A percentile compares a stretch with the other conserved stretches of the same genome.
phyloP scores from a whole-genome alignment of 352 stramenopile genomes.

The Blastocystis sp. region DNA sequence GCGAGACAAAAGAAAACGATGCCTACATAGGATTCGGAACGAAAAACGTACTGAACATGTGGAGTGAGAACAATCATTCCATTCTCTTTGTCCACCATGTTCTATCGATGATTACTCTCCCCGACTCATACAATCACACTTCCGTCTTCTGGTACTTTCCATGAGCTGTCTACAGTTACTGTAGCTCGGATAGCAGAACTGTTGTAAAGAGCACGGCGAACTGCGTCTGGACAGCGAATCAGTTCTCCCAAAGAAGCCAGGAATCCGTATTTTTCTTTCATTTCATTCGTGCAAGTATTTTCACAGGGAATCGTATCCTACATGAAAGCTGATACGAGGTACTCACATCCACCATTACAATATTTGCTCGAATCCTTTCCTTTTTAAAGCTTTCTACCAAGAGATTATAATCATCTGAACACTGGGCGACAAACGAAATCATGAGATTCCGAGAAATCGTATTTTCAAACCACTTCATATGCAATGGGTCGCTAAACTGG shows the following conservation, averaged over 20 bases:
- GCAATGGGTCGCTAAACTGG: background rate
- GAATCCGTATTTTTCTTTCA: background rate
- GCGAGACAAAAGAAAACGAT: background rate
- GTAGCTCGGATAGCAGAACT: background rate
- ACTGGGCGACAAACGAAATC: conserved; percentile 15
- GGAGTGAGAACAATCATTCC: conserved; percentile 3
- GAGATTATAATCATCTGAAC: conserved; percentile 21
- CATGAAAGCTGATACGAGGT: background rate
- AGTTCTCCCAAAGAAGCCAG: background rate
- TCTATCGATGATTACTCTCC: background rate
- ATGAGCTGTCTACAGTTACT: background rate
- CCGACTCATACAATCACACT: background rate
- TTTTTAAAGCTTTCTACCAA: background rate
- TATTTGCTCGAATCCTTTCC: background rate
- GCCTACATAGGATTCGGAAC: background rate
- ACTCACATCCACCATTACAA: background rate
- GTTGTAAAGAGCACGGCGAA: conserved; percentile 16
- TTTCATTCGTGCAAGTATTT: background rate
- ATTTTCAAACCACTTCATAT: conserved; percentile 35
- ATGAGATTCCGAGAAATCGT: background rate
- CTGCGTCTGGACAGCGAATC: background rate
- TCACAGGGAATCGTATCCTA: background rate
- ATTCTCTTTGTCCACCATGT: background rate
- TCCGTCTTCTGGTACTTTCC: background rate
- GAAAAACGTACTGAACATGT: background rate